phyloP scores from a whole-genome alignment of 2,329 filamentous ascomycete species.

The Rhexocercosporidium sp. region DNA sequence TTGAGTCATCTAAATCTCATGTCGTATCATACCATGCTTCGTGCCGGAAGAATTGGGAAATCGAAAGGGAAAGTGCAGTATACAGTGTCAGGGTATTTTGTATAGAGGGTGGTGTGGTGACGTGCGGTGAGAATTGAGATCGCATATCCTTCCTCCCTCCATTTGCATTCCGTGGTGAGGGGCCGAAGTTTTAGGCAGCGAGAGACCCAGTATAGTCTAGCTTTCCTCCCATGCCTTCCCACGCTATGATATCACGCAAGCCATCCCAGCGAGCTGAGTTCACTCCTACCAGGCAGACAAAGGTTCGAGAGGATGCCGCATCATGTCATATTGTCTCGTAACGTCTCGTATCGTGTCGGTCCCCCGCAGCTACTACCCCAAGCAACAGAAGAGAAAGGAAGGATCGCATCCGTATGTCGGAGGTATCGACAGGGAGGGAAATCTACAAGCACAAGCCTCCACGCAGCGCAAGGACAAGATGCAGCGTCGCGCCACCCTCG shows the following conservation, averaged over 20 bases:
- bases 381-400: not conserved
- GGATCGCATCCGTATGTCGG: not conserved
- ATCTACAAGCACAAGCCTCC: slow-evolving; percentile 59
- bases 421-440: not conserved
- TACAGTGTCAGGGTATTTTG: not conserved
- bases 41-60: not conserved
- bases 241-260: not conserved
- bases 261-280: not conserved
- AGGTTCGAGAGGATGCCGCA: too few relatives aligned
- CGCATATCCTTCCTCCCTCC: not conserved
- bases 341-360: not conserved
- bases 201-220: too few relatives aligned
- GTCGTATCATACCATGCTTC: not conserved
- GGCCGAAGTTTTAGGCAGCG: too few relatives aligned
- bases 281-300: too few relatives aligned
- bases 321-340: not conserved
- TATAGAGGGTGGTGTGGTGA: not conserved
- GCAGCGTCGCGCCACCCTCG: slow-evolving; percentile 89
- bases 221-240: too few relatives aligned
- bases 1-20: not conserved
- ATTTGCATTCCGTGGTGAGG: too few relatives aligned
- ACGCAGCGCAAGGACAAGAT: slow-evolving; percentile 92
- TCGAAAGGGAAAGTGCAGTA: not conserved
- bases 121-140: not conserved
- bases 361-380: too few relatives aligned